Conservation (phyloP, 1,284 basidiomycete species). For the Papiliotrema fonsecae region DNA sequence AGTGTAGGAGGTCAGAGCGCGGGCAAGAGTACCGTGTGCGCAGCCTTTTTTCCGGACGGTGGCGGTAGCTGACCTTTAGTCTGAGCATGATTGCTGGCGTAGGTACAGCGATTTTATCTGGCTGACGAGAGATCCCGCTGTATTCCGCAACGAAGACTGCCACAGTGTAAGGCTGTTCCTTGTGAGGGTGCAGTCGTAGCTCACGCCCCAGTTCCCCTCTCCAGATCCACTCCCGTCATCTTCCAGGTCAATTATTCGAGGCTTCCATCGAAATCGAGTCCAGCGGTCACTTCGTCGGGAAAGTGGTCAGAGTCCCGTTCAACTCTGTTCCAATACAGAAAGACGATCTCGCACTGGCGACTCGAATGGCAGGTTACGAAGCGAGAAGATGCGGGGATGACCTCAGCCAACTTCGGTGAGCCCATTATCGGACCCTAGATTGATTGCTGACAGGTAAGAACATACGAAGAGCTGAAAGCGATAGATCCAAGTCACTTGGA, state of each 20-base stretch:
- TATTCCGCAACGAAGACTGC: slow-evolving; percentile 11
- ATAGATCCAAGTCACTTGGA: slow-evolving; percentile 2
- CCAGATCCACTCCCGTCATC: slow-evolving; percentile 15
- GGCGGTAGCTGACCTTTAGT: background rate
- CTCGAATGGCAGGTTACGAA: slow-evolving; percentile 18
- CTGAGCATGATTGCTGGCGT: background rate
- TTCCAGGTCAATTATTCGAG: slow-evolving; percentile 3
- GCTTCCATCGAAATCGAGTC: slow-evolving; percentile 16
- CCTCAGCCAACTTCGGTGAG: background rate
- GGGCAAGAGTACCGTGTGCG: slow-evolving; percentile 30
- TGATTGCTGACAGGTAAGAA: slow-evolving; percentile 4
- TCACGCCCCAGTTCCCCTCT: slow-evolving; percentile 17
- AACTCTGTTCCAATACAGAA: background rate
- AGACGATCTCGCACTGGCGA: slow-evolving; percentile 4
- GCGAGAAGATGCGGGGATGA: slow-evolving; percentile 12
- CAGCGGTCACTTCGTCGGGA: background rate
- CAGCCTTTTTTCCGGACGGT: background rate
- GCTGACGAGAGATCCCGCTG: slow-evolving; percentile 8
- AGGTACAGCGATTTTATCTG: background rate
- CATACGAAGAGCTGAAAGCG: slow-evolving; percentile 3
- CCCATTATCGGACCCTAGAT: background rate
- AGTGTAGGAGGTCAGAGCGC: slow-evolving; percentile 22
- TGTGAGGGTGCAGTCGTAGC: slow-evolving; percentile 5
- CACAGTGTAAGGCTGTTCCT: slow-evolving; percentile 23
- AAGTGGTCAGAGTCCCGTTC: background rate